Conservation (phyloP, 1,139 yeast genomes). For the Yamadazyma kanchanaburiensis region DNA sequence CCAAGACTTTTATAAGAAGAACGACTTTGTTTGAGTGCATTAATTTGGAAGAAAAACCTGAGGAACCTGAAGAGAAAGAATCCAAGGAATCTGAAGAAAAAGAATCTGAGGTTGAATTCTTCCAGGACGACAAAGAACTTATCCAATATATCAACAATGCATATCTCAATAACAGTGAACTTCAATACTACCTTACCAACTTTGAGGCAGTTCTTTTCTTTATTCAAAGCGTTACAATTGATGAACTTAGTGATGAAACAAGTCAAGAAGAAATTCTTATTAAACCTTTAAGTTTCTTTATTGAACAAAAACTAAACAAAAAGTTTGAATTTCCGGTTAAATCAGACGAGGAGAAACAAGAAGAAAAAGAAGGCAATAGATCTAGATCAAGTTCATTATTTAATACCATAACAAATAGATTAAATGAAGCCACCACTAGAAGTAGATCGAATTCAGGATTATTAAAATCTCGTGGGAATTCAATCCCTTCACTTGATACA, state of each 20-base stretch:
- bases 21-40: slow-evolving; percentile 28
- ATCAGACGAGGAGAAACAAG: slow-evolving; percentile 1
- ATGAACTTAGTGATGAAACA: slow-evolving; percentile 21
- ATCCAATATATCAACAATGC: slow-evolving; percentile 23
- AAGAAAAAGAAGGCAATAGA: slow-evolving; percentile 14
- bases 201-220: slow-evolving; percentile 42
- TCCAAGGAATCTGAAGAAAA: slow-evolving; percentile 2
- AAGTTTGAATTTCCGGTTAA: slow-evolving; percentile 28
- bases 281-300: slow-evolving; percentile 21
- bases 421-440: slow-evolving; percentile 21
- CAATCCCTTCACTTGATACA: slow-evolving; percentile 18
- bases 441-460: slow-evolving; percentile 30
- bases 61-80: neutral
- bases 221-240: slow-evolving; percentile 34
- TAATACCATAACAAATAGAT: slow-evolving; percentile 30
- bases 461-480: slow-evolving; percentile 22
- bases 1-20: slow-evolving; percentile 6
- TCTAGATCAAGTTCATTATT: slow-evolving; percentile 40
- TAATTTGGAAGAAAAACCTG: slow-evolving; percentile 22
- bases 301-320: slow-evolving; percentile 30
- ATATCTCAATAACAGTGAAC: slow-evolving; percentile 39
- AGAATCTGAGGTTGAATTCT: slow-evolving; percentile 16
- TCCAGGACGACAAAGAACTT: slow-evolving; percentile 28
- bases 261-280: slow-evolving; percentile 17
- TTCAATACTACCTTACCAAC: slow-evolving; percentile 39